Evolutionary conservation across 2,329 filamentous ascomycete species (phyloP), one percentile per base, ranked within the genome.

Genomic region (Venturia oleaginea): DNA sequence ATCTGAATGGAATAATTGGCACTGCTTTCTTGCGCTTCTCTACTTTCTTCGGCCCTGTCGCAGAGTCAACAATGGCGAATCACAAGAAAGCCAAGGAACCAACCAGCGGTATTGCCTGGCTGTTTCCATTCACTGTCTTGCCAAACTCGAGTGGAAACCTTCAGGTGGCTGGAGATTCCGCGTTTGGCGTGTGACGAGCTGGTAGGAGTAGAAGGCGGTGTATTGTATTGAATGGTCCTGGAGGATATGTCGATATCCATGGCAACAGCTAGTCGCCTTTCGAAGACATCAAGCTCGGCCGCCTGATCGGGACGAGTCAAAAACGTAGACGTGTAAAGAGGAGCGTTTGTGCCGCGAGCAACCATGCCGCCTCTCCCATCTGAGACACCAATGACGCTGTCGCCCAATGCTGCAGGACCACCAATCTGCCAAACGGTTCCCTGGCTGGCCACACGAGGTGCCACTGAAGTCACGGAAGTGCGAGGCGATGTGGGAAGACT

Each of bases 371-470:
- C 87, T 65, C 82, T 81, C 1, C 87, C 88, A 73, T 88, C 81
- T 59, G 87, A 78, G 24, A 87, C 69, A 5, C 75, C 76, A 60
- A 74, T 68, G 22, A 80, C 77, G 15, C 82, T 82, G 19, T 80
- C 77, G 32, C 78, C 78, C 8, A 79, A 11, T 15, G 65, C 77
- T n/a, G 84, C 83, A 61, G 84, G 83, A 11, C 84, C 72, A 32
- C 90, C 89, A 13, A 94, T 86, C 22, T 86, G 84, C 91, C 90
- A 96, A 22, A 93, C 81, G 11, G 86, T 83, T 2, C 89, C 88
- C 67, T 81, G 77, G 72, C 89, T 92, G 66, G 85, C 78, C 71
- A 86, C 70, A 24, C 75, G 75, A 40, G 48, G 27, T 15, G 43
- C 32, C n/a, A 38, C 62, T n/a, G 40, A 34, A 80, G 64, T 81